Base-by-base conservation (phyloP, 345 rosid genomes). In the Erucastrum elatum region DNA sequence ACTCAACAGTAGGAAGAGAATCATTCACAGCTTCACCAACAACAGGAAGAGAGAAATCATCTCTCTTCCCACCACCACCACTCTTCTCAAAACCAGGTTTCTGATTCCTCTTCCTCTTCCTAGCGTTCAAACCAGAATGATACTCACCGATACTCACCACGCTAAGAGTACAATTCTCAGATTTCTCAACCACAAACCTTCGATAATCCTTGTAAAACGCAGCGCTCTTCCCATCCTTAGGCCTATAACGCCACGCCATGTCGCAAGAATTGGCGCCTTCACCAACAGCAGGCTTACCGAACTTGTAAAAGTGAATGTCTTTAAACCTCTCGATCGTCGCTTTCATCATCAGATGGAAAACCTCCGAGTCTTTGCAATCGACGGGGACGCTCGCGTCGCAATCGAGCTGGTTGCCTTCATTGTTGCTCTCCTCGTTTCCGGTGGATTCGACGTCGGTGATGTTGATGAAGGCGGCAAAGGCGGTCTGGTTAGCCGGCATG, bases 161-260 rank as follows among this genome's bases (percentile, higher is more conserved):
- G 63, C 85, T 88, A 60, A 85, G 59, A 2, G 88, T 84, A 81
- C 98, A 93, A 74, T 95, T 86, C 56, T 85, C 87, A 2, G 89
- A 87, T 77, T 90, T 88, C 2, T 71, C 76, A 61, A 95, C 80
- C 61, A 79, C 83, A 79, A 95, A 95, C 70, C 97, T 84, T 77
- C 98, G 82, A 62, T 95, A 95, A 71, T 95, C 99, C 81, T 95
- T 95, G 62, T 93, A 90, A 84, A 91, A 93, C 0, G 91, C 85
- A 71, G 96, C 95, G 1, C 85, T 75, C 84, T 90, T 93, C 64
- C 98, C 99, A 70, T 95, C 96, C 82, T 88, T 95, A n/a, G 98
- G 99, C 85, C 96, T 86, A 77, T 87, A 91, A 72, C 97, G 82
- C 97, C 98, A 95, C 0, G 97, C 98, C 97, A 95, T 92, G 73